phyloP scores from a whole-genome alignment of 352 stramenopile species.

The Phytophthora multivora region DNA sequence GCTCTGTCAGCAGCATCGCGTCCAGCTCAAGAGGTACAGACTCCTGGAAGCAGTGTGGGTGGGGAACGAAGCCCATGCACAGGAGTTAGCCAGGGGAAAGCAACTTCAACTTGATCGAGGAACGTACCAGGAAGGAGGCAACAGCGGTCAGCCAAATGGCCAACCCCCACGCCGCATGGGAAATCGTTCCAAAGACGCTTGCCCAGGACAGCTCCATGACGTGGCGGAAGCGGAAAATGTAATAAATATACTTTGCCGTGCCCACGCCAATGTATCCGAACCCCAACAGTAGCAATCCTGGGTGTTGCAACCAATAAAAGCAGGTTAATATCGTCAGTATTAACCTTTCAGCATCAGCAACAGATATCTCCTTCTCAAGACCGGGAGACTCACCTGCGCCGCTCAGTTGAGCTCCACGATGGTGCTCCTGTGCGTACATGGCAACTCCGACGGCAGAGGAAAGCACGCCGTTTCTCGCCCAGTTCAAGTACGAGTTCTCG shows the following conservation, averaged over 20 bases:
- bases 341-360: not conserved
- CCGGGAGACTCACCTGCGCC: constrained; percentile 51
- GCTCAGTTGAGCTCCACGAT: constrained; percentile 83
- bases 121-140: constrained; percentile 81
- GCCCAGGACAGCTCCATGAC: constrained; percentile 88
- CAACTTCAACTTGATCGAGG: not conserved
- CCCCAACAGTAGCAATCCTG: constrained; percentile 75
- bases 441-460: constrained; percentile 82
- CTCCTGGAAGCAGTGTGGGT: constrained; percentile 48
- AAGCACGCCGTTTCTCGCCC: constrained; percentile 84
- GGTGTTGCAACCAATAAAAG: not conserved
- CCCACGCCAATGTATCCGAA: constrained; percentile 90
- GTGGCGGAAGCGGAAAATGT: constrained; percentile 87
- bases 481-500: constrained; percentile 90
- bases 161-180: constrained; percentile 79
- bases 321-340: constrained; percentile 6
- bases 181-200: constrained; percentile 85
- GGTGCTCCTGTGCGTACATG: constrained; percentile 90
- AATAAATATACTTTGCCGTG: constrained; percentile 91
- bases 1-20: constrained; percentile 84
- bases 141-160: constrained; percentile 87
- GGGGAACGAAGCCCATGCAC: not conserved
- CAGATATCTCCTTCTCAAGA: not conserved
- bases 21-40: constrained; percentile 86
- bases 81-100: constrained; percentile 9